phyloP scores from a whole-genome alignment of 169 alveolate species.

The Hammondia hammondi region DNA sequence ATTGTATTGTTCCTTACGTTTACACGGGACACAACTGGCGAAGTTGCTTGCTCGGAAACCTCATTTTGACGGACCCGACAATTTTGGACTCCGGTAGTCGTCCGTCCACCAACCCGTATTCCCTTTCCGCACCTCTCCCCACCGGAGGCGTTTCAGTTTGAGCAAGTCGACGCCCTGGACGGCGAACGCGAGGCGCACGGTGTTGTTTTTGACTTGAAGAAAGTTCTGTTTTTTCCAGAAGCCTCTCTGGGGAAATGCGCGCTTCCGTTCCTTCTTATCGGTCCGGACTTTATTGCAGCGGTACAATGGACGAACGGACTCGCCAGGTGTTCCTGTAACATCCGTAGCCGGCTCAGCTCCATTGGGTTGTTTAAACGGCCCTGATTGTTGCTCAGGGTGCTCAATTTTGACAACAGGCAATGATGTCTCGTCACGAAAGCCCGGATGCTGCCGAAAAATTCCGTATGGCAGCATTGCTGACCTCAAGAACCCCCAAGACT shows the following conservation, averaged over 20 bases:
- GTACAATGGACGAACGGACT: neutral
- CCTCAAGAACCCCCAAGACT: too few species aligned
- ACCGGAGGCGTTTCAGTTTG: slow-evolving; percentile 18
- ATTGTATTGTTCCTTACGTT: too few species aligned
- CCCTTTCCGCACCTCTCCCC: slow-evolving; percentile 54
- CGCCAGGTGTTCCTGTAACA: neutral
- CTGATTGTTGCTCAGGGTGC: neutral
- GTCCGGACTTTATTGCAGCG: slow-evolving; percentile 48
- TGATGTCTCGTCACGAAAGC: too few species aligned
- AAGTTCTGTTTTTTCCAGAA: neutral
- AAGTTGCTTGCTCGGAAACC: too few species aligned
- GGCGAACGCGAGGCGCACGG: slow-evolving; percentile 40
- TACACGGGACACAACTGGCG: too few species aligned
- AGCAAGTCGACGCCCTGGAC: slow-evolving; percentile 37
- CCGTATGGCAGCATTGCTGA: too few species aligned
- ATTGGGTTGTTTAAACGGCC: neutral
- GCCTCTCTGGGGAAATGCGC: slow-evolving; percentile 49
- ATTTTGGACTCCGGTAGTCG: neutral
- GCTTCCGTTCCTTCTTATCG: slow-evolving; percentile 29
- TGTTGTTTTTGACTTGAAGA: neutral
- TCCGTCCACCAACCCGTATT: neutral
- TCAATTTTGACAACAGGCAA: neutral
- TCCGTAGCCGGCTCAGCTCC: neutral
- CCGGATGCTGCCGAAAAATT: too few species aligned
- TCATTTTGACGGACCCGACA: neutral